These are phyloP conservation scores for Aspergillus sp. DNA, from an alignment of 2,329 filamentous ascomycete genomes.

Conservation along the genomic window DNA sequence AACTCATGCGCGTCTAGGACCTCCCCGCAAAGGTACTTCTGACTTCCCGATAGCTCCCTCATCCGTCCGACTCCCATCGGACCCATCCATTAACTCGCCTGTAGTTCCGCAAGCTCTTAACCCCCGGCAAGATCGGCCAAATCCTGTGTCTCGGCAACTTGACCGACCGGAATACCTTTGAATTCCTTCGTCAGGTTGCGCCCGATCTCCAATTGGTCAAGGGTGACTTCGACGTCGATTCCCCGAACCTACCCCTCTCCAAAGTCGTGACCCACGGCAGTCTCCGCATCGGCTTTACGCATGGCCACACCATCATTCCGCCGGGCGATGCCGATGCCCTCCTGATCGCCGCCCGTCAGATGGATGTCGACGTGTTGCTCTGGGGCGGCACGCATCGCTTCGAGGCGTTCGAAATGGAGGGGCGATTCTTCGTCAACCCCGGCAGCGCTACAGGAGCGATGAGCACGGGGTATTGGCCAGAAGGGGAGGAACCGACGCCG, in stretches of 20 bases:
- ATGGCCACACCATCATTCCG: constrained; percentile 67
- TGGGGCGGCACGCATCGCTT: constrained; percentile 71
- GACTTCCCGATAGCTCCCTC: not conserved
- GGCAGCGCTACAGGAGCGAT: constrained; percentile 67
- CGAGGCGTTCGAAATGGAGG: constrained; percentile 70
- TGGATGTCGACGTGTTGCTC: constrained; percentile 68
- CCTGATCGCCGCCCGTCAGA: constrained; percentile 66
- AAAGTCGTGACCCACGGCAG: constrained; percentile 70
- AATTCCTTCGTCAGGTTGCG: constrained; percentile 72
- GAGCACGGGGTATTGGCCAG: constrained; percentile 58
- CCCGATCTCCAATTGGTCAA: constrained; percentile 71
- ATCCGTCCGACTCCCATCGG: constrained; percentile 6
- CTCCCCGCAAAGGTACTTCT: constrained; percentile 77
- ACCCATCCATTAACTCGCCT: constrained; percentile 13
- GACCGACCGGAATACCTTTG: constrained; percentile 76
- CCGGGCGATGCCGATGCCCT: constrained; percentile 67
- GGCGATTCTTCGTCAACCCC: constrained; percentile 70
- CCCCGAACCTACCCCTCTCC: constrained; percentile 62
- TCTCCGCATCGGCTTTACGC: constrained; percentile 68
- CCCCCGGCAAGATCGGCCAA: constrained; percentile 79
- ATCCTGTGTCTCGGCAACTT: constrained; percentile 78
- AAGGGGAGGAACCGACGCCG: constrained; percentile 71
- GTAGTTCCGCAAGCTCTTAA: constrained; percentile 82
- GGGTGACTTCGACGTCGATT: constrained; percentile 68
- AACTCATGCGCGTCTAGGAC: constrained; percentile 50